Conservation (phyloP, 345 rosid genomes). For the Lepidium sativum region DNA sequence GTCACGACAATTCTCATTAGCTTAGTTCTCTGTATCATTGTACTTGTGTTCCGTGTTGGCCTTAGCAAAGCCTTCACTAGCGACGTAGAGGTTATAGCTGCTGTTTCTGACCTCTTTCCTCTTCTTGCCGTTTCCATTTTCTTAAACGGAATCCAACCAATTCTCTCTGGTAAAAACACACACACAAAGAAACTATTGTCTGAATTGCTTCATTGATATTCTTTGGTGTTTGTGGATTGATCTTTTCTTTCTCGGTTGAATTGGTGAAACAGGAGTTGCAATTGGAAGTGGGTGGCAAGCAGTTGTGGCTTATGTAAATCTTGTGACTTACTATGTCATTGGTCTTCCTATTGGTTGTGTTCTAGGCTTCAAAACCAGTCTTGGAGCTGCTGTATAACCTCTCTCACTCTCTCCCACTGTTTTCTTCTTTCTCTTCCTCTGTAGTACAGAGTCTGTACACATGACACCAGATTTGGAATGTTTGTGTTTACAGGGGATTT, state of each 20-base stretch:
- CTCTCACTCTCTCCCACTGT: neutral
- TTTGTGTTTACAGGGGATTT: slow-evolving; percentile 55
- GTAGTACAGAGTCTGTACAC: too few relatives aligned
- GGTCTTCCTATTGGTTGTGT: slow-evolving; percentile 92
- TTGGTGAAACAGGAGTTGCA: slow-evolving; percentile 57
- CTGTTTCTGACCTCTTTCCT: slow-evolving; percentile 59
- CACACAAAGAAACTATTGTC: neutral
- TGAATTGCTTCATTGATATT: neutral
- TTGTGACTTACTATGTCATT: slow-evolving; percentile 65
- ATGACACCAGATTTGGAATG: neutral
- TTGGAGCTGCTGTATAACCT: slow-evolving; percentile 65
- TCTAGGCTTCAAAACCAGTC: slow-evolving; percentile 75
- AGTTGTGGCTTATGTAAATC: slow-evolving; percentile 78
- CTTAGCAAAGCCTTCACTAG: slow-evolving; percentile 65
- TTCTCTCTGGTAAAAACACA: slow-evolving; percentile 61
- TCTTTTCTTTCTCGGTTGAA: neutral
- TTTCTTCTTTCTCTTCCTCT: neutral
- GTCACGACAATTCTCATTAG: slow-evolving; percentile 55
- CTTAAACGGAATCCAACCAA: slow-evolving; percentile 88
- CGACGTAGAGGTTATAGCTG: slow-evolving; percentile 54
- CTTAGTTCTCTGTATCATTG: slow-evolving; percentile 37
- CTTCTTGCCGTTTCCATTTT: slow-evolving; percentile 78
- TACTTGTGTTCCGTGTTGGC: slow-evolving; percentile 43
- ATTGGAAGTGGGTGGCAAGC: slow-evolving; percentile 98
- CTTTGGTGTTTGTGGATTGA: neutral